Evolutionary conservation across 1,284 basidiomycete genomes (phyloP).

Genomic region (Volvariella volvacea): DNA sequence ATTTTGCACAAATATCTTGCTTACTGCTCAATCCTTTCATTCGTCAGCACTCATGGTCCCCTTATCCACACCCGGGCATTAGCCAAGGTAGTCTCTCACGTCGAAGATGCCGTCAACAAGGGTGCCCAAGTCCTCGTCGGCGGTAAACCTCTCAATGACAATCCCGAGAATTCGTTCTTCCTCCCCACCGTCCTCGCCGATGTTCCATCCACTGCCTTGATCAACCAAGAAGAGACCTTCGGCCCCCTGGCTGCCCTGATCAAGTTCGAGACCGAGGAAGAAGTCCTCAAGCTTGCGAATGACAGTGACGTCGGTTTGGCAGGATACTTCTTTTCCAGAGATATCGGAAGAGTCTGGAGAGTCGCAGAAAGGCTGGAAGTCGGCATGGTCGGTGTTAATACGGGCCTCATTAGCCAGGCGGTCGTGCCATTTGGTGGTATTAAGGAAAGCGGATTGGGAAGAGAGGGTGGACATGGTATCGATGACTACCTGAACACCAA

Average conservation of each 20-base stretch:
- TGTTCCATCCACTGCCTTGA: constrained; percentile 60
- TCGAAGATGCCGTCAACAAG: constrained; percentile 75
- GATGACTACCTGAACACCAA: constrained; percentile 81
- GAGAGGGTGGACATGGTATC: constrained; percentile 79
- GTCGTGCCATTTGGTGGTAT: constrained; percentile 91
- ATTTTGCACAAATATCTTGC: constrained; percentile 1
- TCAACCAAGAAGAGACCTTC: constrained; percentile 83
- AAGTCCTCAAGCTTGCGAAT: constrained; percentile 87
- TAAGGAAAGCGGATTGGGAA: constrained; percentile 80
- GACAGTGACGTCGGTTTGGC: constrained; percentile 82
- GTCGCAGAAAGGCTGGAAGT: constrained; percentile 97
- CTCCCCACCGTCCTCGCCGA: constrained; percentile 87
- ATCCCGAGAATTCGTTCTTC: constrained; percentile 70
- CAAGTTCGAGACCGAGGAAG: constrained; percentile 90
- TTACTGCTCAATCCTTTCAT: background rate
- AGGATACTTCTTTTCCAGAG: constrained; percentile 90
- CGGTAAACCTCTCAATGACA: constrained; percentile 49
- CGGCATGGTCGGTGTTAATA: constrained; percentile 93
- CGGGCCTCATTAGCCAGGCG: constrained; percentile 76
- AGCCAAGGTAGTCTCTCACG: constrained; percentile 83
- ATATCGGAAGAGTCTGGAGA: constrained; percentile 88
- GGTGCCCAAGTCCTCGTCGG: constrained; percentile 90
- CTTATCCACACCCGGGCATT: constrained; percentile 85
- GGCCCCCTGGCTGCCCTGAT: constrained; percentile 75
- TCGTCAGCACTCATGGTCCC: constrained; percentile 81